Base-by-base conservation (phyloP, 805 yeast species). In the Pichia nakasei region DNA sequence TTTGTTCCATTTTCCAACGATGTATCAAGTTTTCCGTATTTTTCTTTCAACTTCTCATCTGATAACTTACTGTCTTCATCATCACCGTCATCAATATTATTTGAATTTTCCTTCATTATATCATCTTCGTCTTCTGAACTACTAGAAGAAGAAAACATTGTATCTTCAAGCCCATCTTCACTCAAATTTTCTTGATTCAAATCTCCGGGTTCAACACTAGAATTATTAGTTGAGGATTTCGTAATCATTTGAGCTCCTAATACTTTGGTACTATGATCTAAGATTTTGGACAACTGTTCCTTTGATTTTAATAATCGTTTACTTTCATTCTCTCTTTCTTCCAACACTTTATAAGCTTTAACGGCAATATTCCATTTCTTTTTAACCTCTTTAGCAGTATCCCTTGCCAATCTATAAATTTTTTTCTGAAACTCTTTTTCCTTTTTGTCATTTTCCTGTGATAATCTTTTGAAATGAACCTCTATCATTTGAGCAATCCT, bases 291-390 rank as follows among this genome's bases (percentile, higher is more conserved):
- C 45, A 91, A 69, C 58, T 89, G 95, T 54, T 85, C 85, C 57
- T 88, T 84, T 33, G 97, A 96, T 55, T 82, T 79, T 9, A 76
- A 75, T 43, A 85, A 76, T 57, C 87, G 82, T 53, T 82, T 72
- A 51, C 85, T 89, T 52, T 86, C 95, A 47, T 75, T 82, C 52
- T 84, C 86, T 48, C 82, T 78, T 38, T 81, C 80, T 57, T 85
- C 93, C 47, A 85, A 67, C 15, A 80, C 83, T 39, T 70, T 72
- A 57, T 75, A 82, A 1, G 86, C 94, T 59, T 85, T 87, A 49
- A 82, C 85, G 2, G 97, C 98, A 39, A 88, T 71, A 20, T 72
- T 67, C 99, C 99, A 93, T 56, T 93, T 80, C 59, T 81, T 87
- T 62, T 82, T 82, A 11, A 93, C 96, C 37, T 88, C 87, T 53